Base-by-base conservation (phyloP, 805 yeast species). In the Nematodospora valgi region DNA sequence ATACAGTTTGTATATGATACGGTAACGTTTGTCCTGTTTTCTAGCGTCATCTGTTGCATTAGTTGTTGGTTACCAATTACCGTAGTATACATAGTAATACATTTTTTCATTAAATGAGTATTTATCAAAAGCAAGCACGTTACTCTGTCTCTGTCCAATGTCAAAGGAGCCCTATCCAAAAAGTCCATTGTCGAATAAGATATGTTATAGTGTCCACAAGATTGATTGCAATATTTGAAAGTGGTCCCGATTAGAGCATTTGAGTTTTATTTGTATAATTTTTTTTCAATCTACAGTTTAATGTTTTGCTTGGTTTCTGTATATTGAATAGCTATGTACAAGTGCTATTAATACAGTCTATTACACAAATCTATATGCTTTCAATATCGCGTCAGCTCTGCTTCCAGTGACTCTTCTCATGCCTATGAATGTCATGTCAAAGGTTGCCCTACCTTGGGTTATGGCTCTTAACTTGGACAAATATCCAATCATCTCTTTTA, bases 401-500 rank as follows among this genome's bases (percentile, higher is more conserved):
- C 81, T 84, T 7, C 62, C 58, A 2, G 78, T 62, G 1, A 82
- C 83, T 34, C 79, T 63, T 45, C 79, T 77, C 83, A 87, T 87
- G 3, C 87, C 85, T 25, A 68, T 57, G 45, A 81, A 84, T 10
- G 75, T 71, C 95, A 91, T 86, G 40, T 78, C 78, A 56, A 85
- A 88, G 2, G 79, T 74, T 2, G 89, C 95, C 27, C 95, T 70
- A 1, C 98, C 98, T 51, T 87, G 88, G 0, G 97, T 89, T 47
- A 88, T 63, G 23, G 93, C 81, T 48, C 98, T 64, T 30, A 93
- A 63, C 41, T 75, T 76, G 8, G 80, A 77, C 39, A 87, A 69
- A 55, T 93, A 93, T 0, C 97, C 96, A 31, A 88, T 75, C 96
- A 93, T 88, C 41, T 83, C 94, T 41, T 81, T 72, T 52, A 93